These are phyloP conservation scores for Asterochloris sp. DNA, from an alignment of 139 green algal genomes.

Conservation along the genomic window DNA sequence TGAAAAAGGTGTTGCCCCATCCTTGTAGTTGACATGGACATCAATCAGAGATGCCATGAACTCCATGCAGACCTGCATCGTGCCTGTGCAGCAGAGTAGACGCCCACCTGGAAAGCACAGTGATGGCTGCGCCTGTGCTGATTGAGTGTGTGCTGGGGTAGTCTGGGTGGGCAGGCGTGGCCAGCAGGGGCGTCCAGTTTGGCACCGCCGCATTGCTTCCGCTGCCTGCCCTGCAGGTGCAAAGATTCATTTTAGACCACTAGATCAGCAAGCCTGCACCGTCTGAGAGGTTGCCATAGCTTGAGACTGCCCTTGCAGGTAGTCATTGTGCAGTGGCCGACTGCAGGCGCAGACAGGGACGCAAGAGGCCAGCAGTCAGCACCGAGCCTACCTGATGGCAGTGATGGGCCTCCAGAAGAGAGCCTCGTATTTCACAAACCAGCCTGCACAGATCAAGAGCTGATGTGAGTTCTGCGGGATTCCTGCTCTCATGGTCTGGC, in stretches of 20 bases:
- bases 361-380: no score
- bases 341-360: no score
- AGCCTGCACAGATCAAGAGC: neutral
- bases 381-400: neutral
- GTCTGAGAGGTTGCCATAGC: neutral
- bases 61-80: neutral
- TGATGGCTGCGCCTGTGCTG: neutral
- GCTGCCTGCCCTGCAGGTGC: neutral
- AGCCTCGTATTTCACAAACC: neutral
- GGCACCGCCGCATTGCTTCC: neutral
- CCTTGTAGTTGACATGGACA: neutral
- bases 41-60: neutral
- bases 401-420: constrained; percentile 5
- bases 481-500: no score
- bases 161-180: constrained; percentile 3
- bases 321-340: no score
- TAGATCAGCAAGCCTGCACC: neutral
- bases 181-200: neutral
- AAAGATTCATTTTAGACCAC: neutral
- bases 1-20: no score
- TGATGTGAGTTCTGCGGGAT: no score
- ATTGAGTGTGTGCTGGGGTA: constrained; percentile 2
- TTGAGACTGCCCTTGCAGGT: neutral
- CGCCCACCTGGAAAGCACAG: neutral
- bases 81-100: neutral